Base-by-base conservation (phyloP, 192 early-diverging fungal species). In the Physocladia obscura region DNA sequence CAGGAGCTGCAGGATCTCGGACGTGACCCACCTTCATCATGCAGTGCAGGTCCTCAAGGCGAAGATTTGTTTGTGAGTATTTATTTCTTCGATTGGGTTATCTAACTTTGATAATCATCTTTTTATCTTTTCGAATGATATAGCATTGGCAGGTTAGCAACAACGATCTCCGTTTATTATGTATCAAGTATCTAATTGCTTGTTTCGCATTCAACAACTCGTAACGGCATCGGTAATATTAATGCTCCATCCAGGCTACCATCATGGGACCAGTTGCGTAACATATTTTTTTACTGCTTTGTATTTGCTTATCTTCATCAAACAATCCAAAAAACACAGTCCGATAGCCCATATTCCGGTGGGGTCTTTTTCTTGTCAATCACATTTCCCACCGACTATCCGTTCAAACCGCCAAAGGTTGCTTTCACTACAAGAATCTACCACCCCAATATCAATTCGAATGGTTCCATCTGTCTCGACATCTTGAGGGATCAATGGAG, bases 401-500 rank as follows among this genome's bases (percentile, higher is more conserved):
- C 70, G 8, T 68, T 68, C 65, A 68, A 68, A 68, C 65, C 65
- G 15, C 39, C 50, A 17, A 70, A 92, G 88, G 87, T 98, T 55
- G 92, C 87, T 81, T 98, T 97, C 79, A 96, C 91, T 64, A 98
- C 95, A 52, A 84, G 89, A 70, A 96, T 98, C 72, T 98, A 98
- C 74, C 97, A 98, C 81, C 95, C 95, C 58, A 98, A 98, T 85
- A 97, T 98, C 80, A 97, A 98, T 85, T 90, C 87, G 81, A 97
- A 96, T 78, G 97, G 97, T 56, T 90, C 89, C 78, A 98, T 98
- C 76, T 98, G 95, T 75, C 81, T 98, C 79, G 97, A 98, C 78
- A 98, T 98, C 73, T 84, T 98, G 77, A 94, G 88, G 74, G 97
- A 98, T 76, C 95, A 98, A 76, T 98, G 97, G 97, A 95, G 93